Evolutionary conservation across 2,329 filamentous ascomycete species (phyloP), one percentile per base, ranked within the genome.

Genomic region (Penicillium polonicum): DNA sequence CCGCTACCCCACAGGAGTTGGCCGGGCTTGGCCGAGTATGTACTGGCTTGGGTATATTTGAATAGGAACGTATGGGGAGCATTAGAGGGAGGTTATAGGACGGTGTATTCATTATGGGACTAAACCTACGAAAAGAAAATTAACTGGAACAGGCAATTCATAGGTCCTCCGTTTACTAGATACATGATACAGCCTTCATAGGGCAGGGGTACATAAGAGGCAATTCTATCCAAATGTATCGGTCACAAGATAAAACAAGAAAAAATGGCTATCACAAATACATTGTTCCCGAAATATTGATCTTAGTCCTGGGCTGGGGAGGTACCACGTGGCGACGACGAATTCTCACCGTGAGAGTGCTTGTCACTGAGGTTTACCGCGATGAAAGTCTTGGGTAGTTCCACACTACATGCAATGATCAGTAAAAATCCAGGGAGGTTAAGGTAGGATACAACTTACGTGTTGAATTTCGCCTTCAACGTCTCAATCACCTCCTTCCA

Each of bases 401-500:
- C 78, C n/a, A 82, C 79, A 27, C 77, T 79, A 33, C n/a, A 60
- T 41, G 41, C 4, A 27, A 17, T 13, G 53, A 55, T 57, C 19
- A 61, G 39, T 31, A 43, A 49, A 35, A 7, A 8, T 13, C 8
- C 31, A 48, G 57, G 9, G 9, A 52, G 48, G 12, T 25, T 58
- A 60, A 59, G 57, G 65, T 25, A 63, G 57, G 25, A 38, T 46
- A 56, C 42, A 52, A 81, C 88, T 79, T 82, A 93, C 89, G 92
- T 92, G 71, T 96, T 90, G 71, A 99, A 97, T 70, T 96, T 97
- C 49, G 90, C 93, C 64, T 92, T 86, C 62, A 99, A 79, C 2
- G 92, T 97, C 77, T 96, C 92, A 65, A 99, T 90, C n/a, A 99
- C 90, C 68, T 93, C 86, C 76, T 95, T 93, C 93, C 94, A 99